Evolutionary conservation across 371 early-diverging fungal genomes (phyloP), one percentile per base, ranked within the genome.

Genomic region (Batkoa obscura): DNA sequence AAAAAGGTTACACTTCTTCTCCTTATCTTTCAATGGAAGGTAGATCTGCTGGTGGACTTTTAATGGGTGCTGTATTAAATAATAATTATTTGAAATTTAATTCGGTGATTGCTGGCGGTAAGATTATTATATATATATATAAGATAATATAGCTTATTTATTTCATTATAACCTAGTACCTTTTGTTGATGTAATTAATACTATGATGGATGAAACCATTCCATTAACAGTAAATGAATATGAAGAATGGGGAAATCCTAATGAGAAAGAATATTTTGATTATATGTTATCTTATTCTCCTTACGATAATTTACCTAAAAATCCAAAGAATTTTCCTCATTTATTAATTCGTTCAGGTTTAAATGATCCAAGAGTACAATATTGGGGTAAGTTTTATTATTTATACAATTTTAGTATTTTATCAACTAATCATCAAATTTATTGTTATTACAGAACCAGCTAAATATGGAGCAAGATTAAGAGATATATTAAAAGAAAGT

Each of bases 341-440:
- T 48, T 80, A 60, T 64, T 81, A 31, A 68, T 80, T 42, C 65
- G 73, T 34, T 76, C 69, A 23, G 79, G 82, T 3, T 57, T 80
- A 62, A 78, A 76, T 50, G 80, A 81, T 55, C 80, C 77, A 2
- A 68, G 82, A 2, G 81, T 81, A 9, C 62, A 59, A 15, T 76
- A 68, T 61, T 74, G 57, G 57, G 57, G 54, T 54, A 54, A 54
- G 23, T 23, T 31, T 47, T n/a, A 51, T 10, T 54, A 3, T 37
- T 38, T 3, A 39, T 54, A 13, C 15, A 2, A 17, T 8, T 8
- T 15, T n/a, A 34, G n/a, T 37, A 23, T 31, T 50, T 54, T 34
- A n/a, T 51, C 34, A 31, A 5, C 6, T n/a, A 30, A 15, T 15
- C 15, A 10, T 12, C 33, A 51, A 34, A 31, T n/a, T 58, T 64